These are phyloP conservation scores for Escovopsis weberi DNA, from an alignment of 2,329 filamentous ascomycete genomes.

Conservation along the genomic window DNA sequence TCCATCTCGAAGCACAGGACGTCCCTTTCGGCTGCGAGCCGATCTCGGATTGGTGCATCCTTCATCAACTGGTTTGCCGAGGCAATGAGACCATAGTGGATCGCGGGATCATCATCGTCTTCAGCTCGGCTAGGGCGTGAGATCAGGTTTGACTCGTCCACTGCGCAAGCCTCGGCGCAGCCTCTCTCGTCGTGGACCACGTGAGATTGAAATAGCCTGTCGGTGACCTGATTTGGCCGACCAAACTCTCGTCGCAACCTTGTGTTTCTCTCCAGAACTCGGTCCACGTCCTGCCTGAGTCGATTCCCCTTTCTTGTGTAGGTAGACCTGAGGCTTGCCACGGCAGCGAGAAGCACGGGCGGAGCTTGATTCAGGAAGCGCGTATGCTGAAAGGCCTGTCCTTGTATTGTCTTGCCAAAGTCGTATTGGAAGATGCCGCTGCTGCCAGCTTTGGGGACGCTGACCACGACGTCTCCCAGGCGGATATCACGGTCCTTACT, in stretches of 20 bases:
- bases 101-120: neutral
- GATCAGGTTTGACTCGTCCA: too few relatives aligned
- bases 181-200: neutral
- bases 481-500: neutral
- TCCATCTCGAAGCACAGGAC: constrained; percentile 16
- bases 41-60: constrained; percentile 15
- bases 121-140: neutral
- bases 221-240: neutral
- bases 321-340: neutral
- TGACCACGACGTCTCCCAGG: neutral
- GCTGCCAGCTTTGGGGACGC: neutral
- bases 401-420: neutral
- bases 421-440: neutral
- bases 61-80: constrained; percentile 22
- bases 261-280: neutral
- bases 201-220: neutral
- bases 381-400: neutral
- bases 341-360: neutral
- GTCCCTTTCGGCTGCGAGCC: constrained; percentile 6
- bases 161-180: neutral
- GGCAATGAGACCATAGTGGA: constrained; percentile 10
- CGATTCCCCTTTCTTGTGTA: neutral
- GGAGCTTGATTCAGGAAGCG: neutral
- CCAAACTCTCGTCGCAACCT: neutral
- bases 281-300: too few relatives aligned